Conservation (phyloP, 768 basidiomycete genomes). For the Suillus subalutaceus region DNA sequence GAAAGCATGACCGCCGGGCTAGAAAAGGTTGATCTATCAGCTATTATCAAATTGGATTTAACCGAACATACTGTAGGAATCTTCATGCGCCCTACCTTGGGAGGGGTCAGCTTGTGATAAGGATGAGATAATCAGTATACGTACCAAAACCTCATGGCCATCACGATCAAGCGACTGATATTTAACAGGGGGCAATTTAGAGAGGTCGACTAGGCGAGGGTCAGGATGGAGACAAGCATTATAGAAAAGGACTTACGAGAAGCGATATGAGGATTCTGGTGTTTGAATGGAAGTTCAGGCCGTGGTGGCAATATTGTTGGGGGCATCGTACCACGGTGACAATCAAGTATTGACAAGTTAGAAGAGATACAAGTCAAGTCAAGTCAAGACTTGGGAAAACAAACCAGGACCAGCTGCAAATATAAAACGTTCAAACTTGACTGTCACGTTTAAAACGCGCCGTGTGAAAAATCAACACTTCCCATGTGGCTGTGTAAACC, state of each 20-base stretch:
- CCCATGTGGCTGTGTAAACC: slow-evolving; percentile 13
- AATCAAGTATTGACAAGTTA: slow-evolving; percentile 4
- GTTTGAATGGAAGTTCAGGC: slow-evolving; percentile 53
- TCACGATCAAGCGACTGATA: slow-evolving; percentile 91
- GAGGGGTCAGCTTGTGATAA: slow-evolving; percentile 18
- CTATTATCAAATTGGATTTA: slow-evolving; percentile 7
- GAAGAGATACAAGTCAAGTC: slow-evolving; percentile 8
- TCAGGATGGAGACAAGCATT: background rate
- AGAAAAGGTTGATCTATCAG: slow-evolving; percentile 19
- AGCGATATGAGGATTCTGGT: slow-evolving; percentile 54
- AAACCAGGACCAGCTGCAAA: slow-evolving; percentile 7
- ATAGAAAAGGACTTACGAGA: slow-evolving; percentile 38
- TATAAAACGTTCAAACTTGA: slow-evolving; percentile 20
- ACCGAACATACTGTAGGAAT: slow-evolving; percentile 75
- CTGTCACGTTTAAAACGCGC: slow-evolving; percentile 36
- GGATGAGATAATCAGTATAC: slow-evolving; percentile 20
- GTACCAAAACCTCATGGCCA: slow-evolving; percentile 82
- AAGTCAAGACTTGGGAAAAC: slow-evolving; percentile 12
- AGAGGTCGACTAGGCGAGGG: slow-evolving; percentile 36
- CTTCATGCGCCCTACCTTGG: slow-evolving; percentile 84
- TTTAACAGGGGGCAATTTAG: slow-evolving; percentile 74
- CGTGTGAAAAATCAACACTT: slow-evolving; percentile 34
- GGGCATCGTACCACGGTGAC: background rate
- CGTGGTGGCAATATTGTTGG: slow-evolving; percentile 39
- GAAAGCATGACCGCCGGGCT: slow-evolving; percentile 87